Conservation (phyloP, 192 early-diverging fungal genomes). For the Pilobolus umbonatus region DNA sequence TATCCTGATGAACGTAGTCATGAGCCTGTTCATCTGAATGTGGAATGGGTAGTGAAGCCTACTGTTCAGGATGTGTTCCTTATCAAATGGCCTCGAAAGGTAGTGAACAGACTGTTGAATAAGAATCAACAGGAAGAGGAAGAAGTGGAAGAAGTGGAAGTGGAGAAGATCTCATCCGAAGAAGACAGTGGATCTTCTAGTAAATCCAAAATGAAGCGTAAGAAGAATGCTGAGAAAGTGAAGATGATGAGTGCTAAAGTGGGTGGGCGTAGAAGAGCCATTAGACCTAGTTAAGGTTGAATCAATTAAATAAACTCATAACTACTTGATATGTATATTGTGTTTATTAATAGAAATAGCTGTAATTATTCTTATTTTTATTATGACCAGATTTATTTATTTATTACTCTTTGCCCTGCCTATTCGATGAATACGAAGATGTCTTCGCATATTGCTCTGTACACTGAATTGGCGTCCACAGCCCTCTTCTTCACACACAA, state of each 20-base stretch:
- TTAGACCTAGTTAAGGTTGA: too few relatives aligned
- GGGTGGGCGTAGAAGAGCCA: conserved; percentile 27
- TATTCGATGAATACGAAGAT: conserved; percentile 51
- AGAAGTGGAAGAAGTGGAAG: conserved; percentile 10
- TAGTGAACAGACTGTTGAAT: conserved; percentile 7
- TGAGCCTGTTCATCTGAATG: conserved; percentile 27
- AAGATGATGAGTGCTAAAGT: conserved; percentile 22
- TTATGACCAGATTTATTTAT: too few relatives aligned
- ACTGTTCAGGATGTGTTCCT: conserved; percentile 9
- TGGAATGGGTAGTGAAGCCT: conserved; percentile 24
- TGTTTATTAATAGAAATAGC: too few relatives aligned
- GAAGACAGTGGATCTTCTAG: conserved; percentile 4
- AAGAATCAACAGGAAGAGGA: background rate
- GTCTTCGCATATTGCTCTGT: conserved; percentile 69
- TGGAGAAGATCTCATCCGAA: background rate
- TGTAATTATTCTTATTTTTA: too few relatives aligned
- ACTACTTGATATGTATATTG: too few relatives aligned
- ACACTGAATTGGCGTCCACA: conserved; percentile 69
- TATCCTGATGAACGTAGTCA: conserved; percentile 22
- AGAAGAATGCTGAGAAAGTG: conserved; percentile 5
- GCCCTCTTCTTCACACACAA: conserved; percentile 57
- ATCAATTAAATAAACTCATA: too few relatives aligned
- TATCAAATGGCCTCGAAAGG: conserved; percentile 16
- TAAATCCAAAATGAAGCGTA: background rate
- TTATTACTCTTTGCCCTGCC: conserved; percentile 9